phyloP scores from a whole-genome alignment of 208 protist genomes.

The Crithidia sp. region DNA sequence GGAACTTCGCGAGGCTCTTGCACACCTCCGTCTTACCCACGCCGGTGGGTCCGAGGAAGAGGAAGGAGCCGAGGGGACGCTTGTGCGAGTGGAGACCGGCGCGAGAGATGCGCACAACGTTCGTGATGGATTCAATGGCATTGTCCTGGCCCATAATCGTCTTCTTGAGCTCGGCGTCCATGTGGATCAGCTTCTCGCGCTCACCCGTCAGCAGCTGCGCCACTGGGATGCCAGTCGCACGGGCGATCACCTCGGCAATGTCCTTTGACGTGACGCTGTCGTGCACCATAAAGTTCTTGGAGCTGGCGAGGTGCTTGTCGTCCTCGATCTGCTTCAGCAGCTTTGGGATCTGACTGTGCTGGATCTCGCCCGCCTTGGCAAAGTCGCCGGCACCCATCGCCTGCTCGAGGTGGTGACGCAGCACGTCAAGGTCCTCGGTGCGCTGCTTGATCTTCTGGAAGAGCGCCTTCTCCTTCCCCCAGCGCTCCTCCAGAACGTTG shows the following conservation, averaged over 20 bases:
- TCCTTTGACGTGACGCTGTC: constrained; percentile 93
- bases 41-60: constrained; percentile 97
- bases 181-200: constrained; percentile 89
- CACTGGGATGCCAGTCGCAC: constrained; percentile 98
- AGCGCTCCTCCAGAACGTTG: constrained; percentile 80
- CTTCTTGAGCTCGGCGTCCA: constrained; percentile 88
- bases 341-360: constrained; percentile 76
- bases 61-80: constrained; percentile 95
- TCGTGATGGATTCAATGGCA: constrained; percentile 95
- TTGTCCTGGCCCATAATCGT: constrained; percentile 96
- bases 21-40: constrained; percentile 97
- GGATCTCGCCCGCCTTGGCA: constrained; percentile 78
- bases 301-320: constrained; percentile 88
- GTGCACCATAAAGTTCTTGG: constrained; percentile 95
- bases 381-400: constrained; percentile 81
- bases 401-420: constrained; percentile 85
- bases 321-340: constrained; percentile 88
- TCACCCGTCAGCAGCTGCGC: constrained; percentile 88
- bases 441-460: constrained; percentile 93
- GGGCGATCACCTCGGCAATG: constrained; percentile 96
- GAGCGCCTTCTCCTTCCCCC: constrained; percentile 85
- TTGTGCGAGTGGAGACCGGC: constrained; percentile 91
- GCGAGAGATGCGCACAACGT: constrained; percentile 96
- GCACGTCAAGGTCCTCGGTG: constrained; percentile 89
- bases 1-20: constrained; percentile 94